Evolutionary conservation across 208 protist species (phyloP).

Genomic region (Baffinella frigidus): DNA sequence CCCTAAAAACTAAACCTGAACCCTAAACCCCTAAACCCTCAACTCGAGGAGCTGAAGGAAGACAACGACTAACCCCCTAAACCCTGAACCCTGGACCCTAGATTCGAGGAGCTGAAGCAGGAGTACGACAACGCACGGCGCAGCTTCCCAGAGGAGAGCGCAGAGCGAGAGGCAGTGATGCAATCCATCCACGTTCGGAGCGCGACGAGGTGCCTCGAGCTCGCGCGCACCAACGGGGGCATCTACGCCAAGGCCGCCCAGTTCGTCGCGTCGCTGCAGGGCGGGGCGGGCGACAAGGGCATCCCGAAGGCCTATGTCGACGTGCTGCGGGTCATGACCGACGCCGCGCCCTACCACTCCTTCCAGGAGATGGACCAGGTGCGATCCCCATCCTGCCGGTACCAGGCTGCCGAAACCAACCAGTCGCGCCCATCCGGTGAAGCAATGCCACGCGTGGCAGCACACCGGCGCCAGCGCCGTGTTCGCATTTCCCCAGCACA

Average conservation of each 20-base stretch:
- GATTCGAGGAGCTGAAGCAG: conserved; percentile 54
- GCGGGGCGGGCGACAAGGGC: conserved; percentile 48
- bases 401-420: no score
- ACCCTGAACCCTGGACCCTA: no score
- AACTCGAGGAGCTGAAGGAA: no score
- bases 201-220: conserved; percentile 33
- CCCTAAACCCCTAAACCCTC: no score
- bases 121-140: background rate
- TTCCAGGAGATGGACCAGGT: background rate
- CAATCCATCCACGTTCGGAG: conserved; percentile 16
- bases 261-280: conserved; percentile 54
- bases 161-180: background rate
- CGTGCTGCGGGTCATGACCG: conserved; percentile 20
- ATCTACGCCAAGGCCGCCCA: conserved; percentile 49
- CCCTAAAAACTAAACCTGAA: no score
- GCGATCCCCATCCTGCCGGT: no score
- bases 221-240: conserved; percentile 26
- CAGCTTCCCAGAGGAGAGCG: background rate
- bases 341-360: background rate
- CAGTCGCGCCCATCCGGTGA: no score
- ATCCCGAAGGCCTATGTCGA: conserved; percentile 43
- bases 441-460: no score
- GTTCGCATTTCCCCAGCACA: no score
- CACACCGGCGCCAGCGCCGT: no score
- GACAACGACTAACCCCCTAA: no score